A percentile compares a stretch with the other conserved stretches of the same genome.
Conservation (phyloP, 108 stramenopile genomes). For the Nannochloropsis salina region DNA sequence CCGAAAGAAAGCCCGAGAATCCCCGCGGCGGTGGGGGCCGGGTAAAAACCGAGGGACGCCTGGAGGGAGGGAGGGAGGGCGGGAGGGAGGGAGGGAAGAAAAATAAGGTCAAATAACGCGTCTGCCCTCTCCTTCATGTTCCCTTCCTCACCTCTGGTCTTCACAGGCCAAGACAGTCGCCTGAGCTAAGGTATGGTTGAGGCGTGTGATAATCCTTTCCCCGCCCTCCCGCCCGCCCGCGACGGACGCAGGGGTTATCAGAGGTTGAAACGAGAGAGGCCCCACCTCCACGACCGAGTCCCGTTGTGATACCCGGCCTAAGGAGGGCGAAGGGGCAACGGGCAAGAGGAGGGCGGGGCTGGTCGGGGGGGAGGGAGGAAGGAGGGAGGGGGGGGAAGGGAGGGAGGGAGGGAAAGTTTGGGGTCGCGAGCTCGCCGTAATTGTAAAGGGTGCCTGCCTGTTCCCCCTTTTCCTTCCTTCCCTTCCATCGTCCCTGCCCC, state of each 20-base stretch:
- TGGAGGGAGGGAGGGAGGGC: conserved; percentile 1
- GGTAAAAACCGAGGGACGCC: background rate
- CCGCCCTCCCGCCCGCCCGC: background rate
- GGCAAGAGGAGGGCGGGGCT: conserved; percentile 15
- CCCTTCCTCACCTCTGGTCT: background rate
- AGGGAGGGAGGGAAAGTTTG: background rate
- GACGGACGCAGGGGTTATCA: background rate
- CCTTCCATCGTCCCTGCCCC: background rate
- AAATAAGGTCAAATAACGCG: background rate
- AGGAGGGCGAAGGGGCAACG: background rate
- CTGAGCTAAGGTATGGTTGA: background rate
- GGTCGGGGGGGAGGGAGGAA: background rate
- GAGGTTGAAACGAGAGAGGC: background rate
- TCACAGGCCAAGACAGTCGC: background rate
- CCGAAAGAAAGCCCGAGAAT: background rate
- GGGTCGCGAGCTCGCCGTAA: no score
- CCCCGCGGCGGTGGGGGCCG: background rate
- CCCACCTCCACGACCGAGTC: background rate
- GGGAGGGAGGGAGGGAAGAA: conserved; percentile 3
- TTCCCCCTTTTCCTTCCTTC: background rate
- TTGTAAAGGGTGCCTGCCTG: background rate
- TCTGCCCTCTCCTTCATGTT: background rate
- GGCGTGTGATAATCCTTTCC: background rate
- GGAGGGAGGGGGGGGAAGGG: background rate
- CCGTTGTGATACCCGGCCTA: background rate